These are phyloP conservation scores for Aspergillaceae sp. DNA, from an alignment of 2,329 filamentous ascomycete species.

Conservation along the genomic window DNA sequence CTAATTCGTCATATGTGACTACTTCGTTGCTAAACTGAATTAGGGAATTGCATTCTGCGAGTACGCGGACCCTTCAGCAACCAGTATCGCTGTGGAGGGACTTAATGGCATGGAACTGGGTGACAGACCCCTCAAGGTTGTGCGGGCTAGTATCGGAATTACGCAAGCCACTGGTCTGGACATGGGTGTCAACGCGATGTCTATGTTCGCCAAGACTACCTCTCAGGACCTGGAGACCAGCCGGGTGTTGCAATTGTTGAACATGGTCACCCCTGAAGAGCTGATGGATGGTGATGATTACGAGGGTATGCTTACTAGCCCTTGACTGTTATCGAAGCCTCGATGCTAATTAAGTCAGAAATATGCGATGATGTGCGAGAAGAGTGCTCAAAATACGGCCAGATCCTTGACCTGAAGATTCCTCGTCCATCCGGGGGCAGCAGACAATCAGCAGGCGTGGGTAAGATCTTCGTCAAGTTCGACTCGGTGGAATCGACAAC, in stretches of 20 bases:
- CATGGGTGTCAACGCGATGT: conserved; percentile 96
- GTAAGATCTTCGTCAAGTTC: conserved; percentile 97
- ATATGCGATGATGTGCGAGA: conserved; percentile 91
- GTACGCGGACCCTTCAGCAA: conserved; percentile 66
- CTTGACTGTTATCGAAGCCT: neutral
- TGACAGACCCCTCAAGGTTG: conserved; percentile 74
- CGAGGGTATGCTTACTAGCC: conserved; percentile 56
- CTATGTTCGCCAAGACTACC: conserved; percentile 86
- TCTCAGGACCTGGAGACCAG: conserved; percentile 69
- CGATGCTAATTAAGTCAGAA: conserved; percentile 49
- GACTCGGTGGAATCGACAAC: conserved; percentile 67
- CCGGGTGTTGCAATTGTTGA: conserved; percentile 82
- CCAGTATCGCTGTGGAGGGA: conserved; percentile 79
- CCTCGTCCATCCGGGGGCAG: conserved; percentile 76
- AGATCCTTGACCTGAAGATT: conserved; percentile 80
- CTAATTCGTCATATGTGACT: neutral
- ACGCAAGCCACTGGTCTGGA: conserved; percentile 89
- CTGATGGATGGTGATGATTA: conserved; percentile 91
- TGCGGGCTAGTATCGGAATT: conserved; percentile 82
- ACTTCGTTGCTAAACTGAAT: conserved; percentile 8
- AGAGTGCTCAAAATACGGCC: conserved; percentile 86
- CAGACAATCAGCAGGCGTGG: conserved; percentile 78
- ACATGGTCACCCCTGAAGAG: conserved; percentile 97
- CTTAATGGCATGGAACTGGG: conserved; percentile 90
- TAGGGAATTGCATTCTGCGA: conserved; percentile 96